Percentiles rank a stretch among this genome's conserved stretches.
Conservation (phyloP, 306 rosid species). For the Trichosanthes truncata region DNA sequence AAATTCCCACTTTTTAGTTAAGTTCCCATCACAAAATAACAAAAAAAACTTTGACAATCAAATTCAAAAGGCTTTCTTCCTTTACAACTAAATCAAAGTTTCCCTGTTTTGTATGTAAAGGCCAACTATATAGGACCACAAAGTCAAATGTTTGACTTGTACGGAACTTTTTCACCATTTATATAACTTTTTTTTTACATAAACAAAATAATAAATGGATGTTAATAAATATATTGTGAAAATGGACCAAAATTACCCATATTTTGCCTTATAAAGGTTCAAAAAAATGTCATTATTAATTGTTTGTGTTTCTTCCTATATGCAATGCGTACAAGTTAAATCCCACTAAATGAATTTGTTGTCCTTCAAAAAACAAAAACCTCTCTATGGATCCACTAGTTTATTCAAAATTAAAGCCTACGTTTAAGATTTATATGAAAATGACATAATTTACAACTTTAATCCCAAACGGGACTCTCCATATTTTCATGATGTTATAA, state of each 20-base stretch:
- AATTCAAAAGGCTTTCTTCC: background rate
- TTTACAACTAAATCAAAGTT: background rate
- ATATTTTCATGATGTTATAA: no score
- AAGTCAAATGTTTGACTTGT: background rate
- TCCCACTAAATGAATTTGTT: background rate
- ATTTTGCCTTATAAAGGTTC: background rate
- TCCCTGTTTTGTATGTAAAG: background rate
- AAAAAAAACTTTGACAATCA: background rate
- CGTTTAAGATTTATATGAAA: background rate
- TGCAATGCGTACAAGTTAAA: conserved; percentile 12
- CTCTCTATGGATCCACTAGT: background rate
- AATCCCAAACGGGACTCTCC: background rate
- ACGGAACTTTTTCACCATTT: background rate
- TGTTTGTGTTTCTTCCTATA: background rate
- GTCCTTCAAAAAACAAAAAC: background rate
- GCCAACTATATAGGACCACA: background rate
- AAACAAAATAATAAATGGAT: background rate
- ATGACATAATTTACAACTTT: background rate
- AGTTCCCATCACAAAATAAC: background rate
- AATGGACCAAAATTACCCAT: background rate
- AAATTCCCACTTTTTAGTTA: background rate
- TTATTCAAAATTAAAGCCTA: background rate
- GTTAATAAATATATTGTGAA: background rate
- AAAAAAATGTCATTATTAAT: background rate
- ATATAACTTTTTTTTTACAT: background rate